Percentiles rank a stretch among this genome's conserved stretches.
Conservation (phyloP, 306 rosid species). For the Dryas drummondii region DNA sequence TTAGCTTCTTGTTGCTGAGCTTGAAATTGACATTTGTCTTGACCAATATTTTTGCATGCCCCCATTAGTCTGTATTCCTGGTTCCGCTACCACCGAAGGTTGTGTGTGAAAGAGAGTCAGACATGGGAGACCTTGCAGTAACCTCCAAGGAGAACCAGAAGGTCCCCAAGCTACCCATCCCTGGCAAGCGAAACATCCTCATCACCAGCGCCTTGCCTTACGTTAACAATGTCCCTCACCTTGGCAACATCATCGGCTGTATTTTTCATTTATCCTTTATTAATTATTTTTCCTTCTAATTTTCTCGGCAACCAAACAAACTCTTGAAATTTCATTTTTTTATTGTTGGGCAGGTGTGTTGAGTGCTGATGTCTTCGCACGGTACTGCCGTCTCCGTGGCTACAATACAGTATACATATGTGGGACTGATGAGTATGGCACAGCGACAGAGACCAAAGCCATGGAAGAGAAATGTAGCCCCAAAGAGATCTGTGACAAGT, state of each 20-base stretch:
- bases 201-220: slow-evolving; percentile 96
- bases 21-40: no score
- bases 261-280: background rate
- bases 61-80: no score
- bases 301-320: background rate
- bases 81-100: background rate
- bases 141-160: slow-evolving; percentile 15
- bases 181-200: slow-evolving; percentile 83
- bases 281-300: slow-evolving; percentile 3
- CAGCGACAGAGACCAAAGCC: slow-evolving; percentile 96
- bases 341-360: slow-evolving; percentile 51
- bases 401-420: slow-evolving; percentile 83
- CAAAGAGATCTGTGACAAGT: slow-evolving; percentile 92
- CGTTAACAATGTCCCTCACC: slow-evolving; percentile 97
- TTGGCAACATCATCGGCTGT: slow-evolving; percentile 93
- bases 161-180: slow-evolving; percentile 62
- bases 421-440: slow-evolving; percentile 93
- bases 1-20: no score
- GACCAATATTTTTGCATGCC: no score
- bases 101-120: background rate
- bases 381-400: slow-evolving; percentile 80
- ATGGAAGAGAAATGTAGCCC: slow-evolving; percentile 92
- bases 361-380: slow-evolving; percentile 95
- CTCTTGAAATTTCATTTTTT: background rate
- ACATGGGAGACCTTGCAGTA: slow-evolving; percentile 34